Base-by-base conservation (phyloP, 2,329 filamentous ascomycete genomes). In the Penicillium concentricum region DNA sequence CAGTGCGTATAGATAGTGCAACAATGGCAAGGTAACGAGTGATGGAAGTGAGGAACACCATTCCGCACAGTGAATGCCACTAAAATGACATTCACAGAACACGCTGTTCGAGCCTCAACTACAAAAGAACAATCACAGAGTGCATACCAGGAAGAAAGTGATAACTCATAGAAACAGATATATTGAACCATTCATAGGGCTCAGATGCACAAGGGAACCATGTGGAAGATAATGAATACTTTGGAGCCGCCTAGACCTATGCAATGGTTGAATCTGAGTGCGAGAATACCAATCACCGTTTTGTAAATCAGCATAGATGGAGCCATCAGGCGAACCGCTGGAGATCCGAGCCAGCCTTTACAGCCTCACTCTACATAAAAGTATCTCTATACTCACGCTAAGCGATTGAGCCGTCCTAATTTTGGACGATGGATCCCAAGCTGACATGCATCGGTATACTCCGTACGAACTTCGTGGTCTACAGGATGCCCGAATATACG, bases 261-360 rank as follows among this genome's bases (percentile, higher is more conserved):
- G 32, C 32, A 38, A 38, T 35, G 13, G n/a, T 38, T 37, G 24
- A 38, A 32, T 46, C 15, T 6, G 7, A 28, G 39, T 5, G 4
- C 22, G 10, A 44, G 20, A 46, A 24, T 51, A 46, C 32, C 39
- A 52, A 52, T 45, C 13, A 52, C 30, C 22, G 50, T 22, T 45
- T 45, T 52, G 16, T 37, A 43, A 54, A 43, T 16, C 24, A 39
- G 43, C 50, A 47, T 54, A 37, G 24, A 35, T 4, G 12, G 35
- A 42, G 9, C 20, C 13, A 42, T 30, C 5, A 52, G 20, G 45
- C 50, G 30, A 57, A 48, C 50, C 7, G 15, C 30, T 54, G 24
- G 54, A 54, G 43, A 54, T 8, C 35, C n/a, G 16, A 47, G n/a
- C 49, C 37, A 54, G 50, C 54, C 37, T 44, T 38, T 57, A 57